A percentile compares a stretch with the other conserved stretches of the same genome.
Evolutionary conservation across 345 rosid species (phyloP).

Genomic region (Sisymbrium irio): DNA sequence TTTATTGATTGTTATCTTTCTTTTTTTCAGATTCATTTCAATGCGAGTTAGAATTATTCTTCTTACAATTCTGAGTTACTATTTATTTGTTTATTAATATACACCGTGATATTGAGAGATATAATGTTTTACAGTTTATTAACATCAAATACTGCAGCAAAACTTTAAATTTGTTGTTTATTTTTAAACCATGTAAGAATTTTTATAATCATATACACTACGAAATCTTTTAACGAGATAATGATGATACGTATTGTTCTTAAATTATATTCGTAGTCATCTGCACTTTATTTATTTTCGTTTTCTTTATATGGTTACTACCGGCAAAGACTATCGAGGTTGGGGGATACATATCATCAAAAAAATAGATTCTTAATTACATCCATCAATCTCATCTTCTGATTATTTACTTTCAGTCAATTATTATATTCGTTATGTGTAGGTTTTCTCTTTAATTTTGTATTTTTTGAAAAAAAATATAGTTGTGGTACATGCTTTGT

Average conservation of each 20-base stretch:
- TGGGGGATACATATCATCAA: background rate
- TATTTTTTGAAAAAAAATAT: background rate
- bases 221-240: background rate
- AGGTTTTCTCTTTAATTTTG: background rate
- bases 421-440: constrained; percentile 14
- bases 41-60: background rate
- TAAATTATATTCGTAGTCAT: background rate
- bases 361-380: constrained; percentile 14
- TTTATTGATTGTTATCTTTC: background rate
- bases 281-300: background rate
- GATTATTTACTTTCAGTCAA: constrained; percentile 2
- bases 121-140: too few relatives aligned
- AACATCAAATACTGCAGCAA: too few relatives aligned
- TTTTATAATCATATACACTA: background rate
- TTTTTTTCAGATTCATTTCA: background rate
- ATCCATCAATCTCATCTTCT: constrained; percentile 13
- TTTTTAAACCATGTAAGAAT: too few relatives aligned
- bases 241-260: background rate
- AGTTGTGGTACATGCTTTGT: constrained; percentile 33
- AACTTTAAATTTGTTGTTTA: too few relatives aligned
- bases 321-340: background rate
- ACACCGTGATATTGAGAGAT: background rate
- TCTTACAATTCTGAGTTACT: background rate
- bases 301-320: background rate
- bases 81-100: too few relatives aligned